Evolutionary conservation across 345 rosid genomes (phyloP).

Genomic region (Excoecaria agallocha): DNA sequence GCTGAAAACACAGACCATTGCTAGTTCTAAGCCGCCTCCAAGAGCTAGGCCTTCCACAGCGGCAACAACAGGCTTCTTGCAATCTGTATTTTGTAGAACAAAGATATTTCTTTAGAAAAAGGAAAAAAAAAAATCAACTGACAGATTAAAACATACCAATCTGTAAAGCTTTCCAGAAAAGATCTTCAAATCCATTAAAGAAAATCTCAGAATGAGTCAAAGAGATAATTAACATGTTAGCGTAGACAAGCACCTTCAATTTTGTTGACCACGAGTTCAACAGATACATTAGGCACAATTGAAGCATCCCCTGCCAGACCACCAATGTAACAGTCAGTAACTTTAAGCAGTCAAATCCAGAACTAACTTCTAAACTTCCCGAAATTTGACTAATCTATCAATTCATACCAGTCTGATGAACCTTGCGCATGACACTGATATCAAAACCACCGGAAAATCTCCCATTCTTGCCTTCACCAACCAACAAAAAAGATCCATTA

Average conservation of each 20-base stretch:
- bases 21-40: slow-evolving; percentile 95
- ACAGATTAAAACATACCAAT: neutral
- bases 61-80: slow-evolving; percentile 92
- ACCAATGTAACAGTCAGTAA: slow-evolving; percentile 2
- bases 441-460: slow-evolving; percentile 94
- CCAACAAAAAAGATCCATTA: neutral
- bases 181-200: neutral
- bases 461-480: slow-evolving; percentile 66
- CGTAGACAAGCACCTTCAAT: slow-evolving; percentile 64
- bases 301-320: slow-evolving; percentile 65
- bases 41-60: slow-evolving; percentile 96
- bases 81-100: slow-evolving; percentile 41
- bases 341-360: neutral
- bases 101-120: slow-evolving; percentile 8
- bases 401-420: slow-evolving; percentile 67
- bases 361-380: neutral
- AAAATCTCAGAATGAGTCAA: neutral
- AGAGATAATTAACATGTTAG: slow-evolving; percentile 3
- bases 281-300: slow-evolving; percentile 73
- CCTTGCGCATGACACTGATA: slow-evolving; percentile 70
- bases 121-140: neutral
- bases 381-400: neutral
- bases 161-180: neutral
- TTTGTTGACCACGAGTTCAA: slow-evolving; percentile 64
- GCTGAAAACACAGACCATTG: slow-evolving; percentile 56